Conservation (phyloP, 2,329 filamentous ascomycete genomes). For the Eutypa lata region DNA sequence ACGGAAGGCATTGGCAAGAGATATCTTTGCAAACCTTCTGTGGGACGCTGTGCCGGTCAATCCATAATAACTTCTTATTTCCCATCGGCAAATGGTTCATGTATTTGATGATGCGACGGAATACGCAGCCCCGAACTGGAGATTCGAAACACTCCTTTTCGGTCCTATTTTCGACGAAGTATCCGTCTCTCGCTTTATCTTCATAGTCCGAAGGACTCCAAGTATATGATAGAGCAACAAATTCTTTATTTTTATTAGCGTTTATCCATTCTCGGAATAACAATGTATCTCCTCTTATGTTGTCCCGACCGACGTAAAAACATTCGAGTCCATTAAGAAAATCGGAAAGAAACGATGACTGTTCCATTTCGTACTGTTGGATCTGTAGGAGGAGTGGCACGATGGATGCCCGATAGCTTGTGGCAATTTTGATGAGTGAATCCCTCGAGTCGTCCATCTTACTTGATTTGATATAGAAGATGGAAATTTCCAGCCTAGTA, state of each 20-base stretch:
- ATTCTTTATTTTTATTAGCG: neutral
- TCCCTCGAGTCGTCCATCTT: neutral
- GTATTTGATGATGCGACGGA: constrained; percentile 5
- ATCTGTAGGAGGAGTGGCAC: neutral
- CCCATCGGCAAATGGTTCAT: neutral
- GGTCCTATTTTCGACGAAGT: neutral
- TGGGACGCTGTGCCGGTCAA: constrained; percentile 8
- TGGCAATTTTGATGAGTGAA: neutral
- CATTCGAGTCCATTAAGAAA: neutral
- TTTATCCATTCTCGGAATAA: neutral
- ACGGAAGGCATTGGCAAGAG: neutral
- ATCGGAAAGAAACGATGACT: neutral
- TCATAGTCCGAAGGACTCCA: neutral
- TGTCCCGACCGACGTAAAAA: neutral
- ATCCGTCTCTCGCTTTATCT: neutral
- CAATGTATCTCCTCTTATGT: too few species aligned
- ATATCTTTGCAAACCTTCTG: neutral
- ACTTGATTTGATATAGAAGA: too few species aligned
- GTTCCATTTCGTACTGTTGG: neutral
- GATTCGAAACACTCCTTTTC: neutral
- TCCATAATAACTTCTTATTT: constrained; percentile 2
- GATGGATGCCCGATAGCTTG: neutral
- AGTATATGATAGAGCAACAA: neutral
- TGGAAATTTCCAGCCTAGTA: too few species aligned
- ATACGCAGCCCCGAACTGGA: constrained; percentile 3